These are phyloP conservation scores for Zanthoxylum bungeanum DNA, from an alignment of 345 rosid genomes.

Conservation along the genomic window DNA sequence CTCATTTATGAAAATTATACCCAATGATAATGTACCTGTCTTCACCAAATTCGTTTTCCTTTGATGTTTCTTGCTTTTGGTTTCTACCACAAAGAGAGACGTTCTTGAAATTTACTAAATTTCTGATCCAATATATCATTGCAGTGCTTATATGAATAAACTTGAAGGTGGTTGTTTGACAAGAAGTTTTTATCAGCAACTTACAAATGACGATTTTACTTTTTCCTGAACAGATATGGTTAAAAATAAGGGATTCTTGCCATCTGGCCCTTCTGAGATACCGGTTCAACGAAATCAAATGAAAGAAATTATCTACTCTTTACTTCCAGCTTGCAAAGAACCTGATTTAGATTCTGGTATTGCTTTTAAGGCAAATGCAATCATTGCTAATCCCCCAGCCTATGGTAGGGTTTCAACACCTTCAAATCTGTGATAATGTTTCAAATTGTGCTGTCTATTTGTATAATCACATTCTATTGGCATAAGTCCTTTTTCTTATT, in stretches of 20 bases:
- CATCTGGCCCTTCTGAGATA: slow-evolving; percentile 96
- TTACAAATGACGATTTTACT: slow-evolving; percentile 10
- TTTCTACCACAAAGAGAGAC: background rate
- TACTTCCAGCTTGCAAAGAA: slow-evolving; percentile 91
- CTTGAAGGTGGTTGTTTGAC: background rate
- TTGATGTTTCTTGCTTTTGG: background rate
- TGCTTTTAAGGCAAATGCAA: slow-evolving; percentile 91
- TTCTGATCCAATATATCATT: background rate
- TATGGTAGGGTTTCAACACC: slow-evolving; percentile 53
- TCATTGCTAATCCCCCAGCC: slow-evolving; percentile 98
- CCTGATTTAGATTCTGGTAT: slow-evolving; percentile 86
- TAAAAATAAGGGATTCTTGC: slow-evolving; percentile 96
- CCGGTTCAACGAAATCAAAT: slow-evolving; percentile 85
- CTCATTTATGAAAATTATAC: background rate
- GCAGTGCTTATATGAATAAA: background rate
- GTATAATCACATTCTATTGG: background rate
- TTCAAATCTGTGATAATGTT: slow-evolving; percentile 4
- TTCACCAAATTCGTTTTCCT: background rate
- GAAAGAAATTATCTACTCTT: slow-evolving; percentile 77
- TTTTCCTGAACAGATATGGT: slow-evolving; percentile 82
- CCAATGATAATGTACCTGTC: background rate
- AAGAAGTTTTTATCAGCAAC: slow-evolving; percentile 4
- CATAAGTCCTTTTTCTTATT: background rate
- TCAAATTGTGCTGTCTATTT: background rate
- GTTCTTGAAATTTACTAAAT: background rate